These are phyloP conservation scores for Cicer bijugum DNA, from an alignment of 306 rosid species.

Conservation along the genomic window DNA sequence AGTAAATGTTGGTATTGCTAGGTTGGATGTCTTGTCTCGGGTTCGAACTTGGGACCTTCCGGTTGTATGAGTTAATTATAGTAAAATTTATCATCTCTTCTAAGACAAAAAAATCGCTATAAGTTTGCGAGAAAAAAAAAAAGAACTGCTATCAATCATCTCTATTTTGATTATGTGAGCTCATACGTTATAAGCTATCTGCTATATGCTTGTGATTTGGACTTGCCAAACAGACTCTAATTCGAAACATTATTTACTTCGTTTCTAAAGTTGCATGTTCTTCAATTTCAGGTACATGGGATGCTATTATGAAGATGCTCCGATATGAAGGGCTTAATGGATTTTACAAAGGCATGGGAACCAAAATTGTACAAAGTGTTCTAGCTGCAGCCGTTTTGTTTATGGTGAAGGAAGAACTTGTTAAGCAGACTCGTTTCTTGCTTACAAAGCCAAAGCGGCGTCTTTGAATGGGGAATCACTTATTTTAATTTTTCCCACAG, in stretches of 20 bases:
- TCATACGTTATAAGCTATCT: too few species aligned
- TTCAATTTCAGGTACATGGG: conserved; percentile 75
- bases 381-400: conserved; percentile 96
- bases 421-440: conserved; percentile 63
- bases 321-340: conserved; percentile 79
- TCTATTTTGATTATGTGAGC: too few species aligned
- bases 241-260: background rate
- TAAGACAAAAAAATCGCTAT: too few species aligned
- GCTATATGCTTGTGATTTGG: too few species aligned
- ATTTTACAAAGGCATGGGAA: conserved; percentile 94
- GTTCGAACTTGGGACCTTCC: too few species aligned
- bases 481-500: conserved; percentile 15
- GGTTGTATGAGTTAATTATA: too few species aligned
- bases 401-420: conserved; percentile 95
- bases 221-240: too few species aligned
- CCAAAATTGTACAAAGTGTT: conserved; percentile 89
- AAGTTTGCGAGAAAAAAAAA: too few species aligned
- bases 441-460: conserved; percentile 65
- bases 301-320: conserved; percentile 86
- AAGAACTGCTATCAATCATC: too few species aligned
- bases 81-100: too few species aligned
- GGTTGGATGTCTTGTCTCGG: too few species aligned
- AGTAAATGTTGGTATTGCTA: too few species aligned
- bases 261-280: conserved; percentile 22
- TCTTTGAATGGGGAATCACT: conserved; percentile 44